phyloP scores from a whole-genome alignment of 2,329 filamentous ascomycete genomes.

The Drechslerella coelobrocha region DNA sequence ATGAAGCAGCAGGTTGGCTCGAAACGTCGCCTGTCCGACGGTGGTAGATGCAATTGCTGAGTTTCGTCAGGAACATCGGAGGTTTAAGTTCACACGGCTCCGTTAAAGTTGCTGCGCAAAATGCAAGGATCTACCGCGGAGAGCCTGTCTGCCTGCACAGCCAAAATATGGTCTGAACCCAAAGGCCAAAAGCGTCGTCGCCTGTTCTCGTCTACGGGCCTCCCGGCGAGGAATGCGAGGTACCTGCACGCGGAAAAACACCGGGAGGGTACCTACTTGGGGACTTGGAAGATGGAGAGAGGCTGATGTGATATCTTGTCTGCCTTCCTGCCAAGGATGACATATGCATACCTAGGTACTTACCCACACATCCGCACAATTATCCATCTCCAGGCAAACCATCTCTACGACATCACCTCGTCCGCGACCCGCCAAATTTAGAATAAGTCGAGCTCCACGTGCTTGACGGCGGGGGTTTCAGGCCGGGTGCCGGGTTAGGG shows the following conservation, averaged over 20 bases:
- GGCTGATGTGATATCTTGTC: slow-evolving; percentile 1
- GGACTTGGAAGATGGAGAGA: not conserved
- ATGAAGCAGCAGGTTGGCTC: not conserved
- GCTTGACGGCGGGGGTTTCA: slow-evolving; percentile 15
- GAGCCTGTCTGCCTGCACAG: slow-evolving; percentile 28
- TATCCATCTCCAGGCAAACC: not conserved
- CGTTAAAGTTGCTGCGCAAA: too few relatives aligned
- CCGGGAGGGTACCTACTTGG: not conserved
- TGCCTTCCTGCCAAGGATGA: slow-evolving; percentile 18
- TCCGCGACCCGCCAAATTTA: slow-evolving; percentile 18
- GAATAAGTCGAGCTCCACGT: slow-evolving; percentile 19
- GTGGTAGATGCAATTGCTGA: not conserved
- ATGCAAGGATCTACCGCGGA: slow-evolving; percentile 21
- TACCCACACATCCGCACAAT: too few relatives aligned
- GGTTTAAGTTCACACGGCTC: too few relatives aligned
- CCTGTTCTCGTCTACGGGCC: slow-evolving; percentile 16
- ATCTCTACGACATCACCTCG: not conserved
- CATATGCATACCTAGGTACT: too few relatives aligned
- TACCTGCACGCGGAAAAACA: not conserved
- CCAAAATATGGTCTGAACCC: not conserved
- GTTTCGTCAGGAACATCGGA: too few relatives aligned
- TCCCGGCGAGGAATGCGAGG: slow-evolving; percentile 1
- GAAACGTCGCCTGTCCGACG: not conserved
- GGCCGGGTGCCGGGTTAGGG: not conserved
- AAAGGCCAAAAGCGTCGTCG: slow-evolving; percentile 12